Conservation (phyloP, 768 basidiomycete species). For the Russula sp. region DNA sequence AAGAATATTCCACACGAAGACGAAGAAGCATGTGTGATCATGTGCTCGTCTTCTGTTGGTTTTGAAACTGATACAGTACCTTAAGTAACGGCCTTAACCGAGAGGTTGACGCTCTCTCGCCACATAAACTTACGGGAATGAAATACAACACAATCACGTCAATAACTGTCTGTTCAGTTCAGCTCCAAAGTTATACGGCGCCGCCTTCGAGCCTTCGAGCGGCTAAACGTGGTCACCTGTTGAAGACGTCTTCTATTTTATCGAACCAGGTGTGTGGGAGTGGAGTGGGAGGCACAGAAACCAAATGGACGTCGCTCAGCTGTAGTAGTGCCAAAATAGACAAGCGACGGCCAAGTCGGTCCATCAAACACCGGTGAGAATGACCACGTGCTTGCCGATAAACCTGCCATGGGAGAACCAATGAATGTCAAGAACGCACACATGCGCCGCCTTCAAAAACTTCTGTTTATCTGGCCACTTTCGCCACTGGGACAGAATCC, state of each 20-base stretch:
- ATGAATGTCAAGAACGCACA: slow-evolving; percentile 21
- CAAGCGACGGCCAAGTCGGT: background rate
- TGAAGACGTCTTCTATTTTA: background rate
- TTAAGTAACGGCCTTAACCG: too few relatives aligned
- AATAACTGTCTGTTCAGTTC: background rate
- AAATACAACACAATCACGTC: background rate
- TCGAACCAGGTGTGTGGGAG: background rate
- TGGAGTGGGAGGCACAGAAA: background rate
- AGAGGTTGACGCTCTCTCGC: background rate
- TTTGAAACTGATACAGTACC: background rate
- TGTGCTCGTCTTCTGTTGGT: background rate
- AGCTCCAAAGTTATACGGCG: background rate
- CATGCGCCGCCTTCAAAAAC: slow-evolving; percentile 6
- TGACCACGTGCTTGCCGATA: slow-evolving; percentile 15
- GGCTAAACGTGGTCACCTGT: slow-evolving; percentile 7
- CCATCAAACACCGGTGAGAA: background rate
- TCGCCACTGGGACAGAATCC: background rate
- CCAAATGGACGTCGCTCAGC: slow-evolving; percentile 15
- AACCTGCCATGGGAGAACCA: background rate
- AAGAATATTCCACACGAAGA: background rate
- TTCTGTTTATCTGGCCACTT: background rate
- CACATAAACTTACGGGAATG: too few relatives aligned
- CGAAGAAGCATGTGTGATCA: background rate
- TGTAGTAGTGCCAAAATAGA: background rate
- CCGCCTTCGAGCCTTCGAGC: background rate